Evolutionary conservation across 2,329 filamentous ascomycete genomes (phyloP).

Genomic region (Epichloe uncinata): DNA sequence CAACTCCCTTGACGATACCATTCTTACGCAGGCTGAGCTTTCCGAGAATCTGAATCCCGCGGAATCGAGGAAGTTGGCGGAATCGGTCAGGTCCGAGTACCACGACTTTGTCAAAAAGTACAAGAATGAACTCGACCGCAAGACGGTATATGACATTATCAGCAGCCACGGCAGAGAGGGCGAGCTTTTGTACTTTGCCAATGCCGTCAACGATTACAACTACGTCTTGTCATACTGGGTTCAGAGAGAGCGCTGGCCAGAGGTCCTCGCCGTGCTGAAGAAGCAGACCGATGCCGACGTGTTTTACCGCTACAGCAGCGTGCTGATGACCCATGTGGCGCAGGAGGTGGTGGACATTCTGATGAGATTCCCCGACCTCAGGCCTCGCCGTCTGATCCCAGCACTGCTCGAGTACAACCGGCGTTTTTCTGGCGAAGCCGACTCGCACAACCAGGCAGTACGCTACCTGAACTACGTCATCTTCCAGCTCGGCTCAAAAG

Average conservation of each 20-base stretch:
- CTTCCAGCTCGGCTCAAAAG: conserved; percentile 65
- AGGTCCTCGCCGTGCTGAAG: conserved; percentile 79
- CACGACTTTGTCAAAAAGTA: conserved; percentile 78
- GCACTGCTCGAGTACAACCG: conserved; percentile 90
- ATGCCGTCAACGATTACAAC: conserved; percentile 77
- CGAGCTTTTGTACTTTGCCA: conserved; percentile 84
- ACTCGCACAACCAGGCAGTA: conserved; percentile 76
- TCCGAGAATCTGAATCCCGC: conserved; percentile 57
- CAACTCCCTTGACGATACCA: conserved; percentile 86
- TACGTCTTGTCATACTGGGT: conserved; percentile 97
- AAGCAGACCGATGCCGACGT: conserved; percentile 85
- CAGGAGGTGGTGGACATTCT: conserved; percentile 86
- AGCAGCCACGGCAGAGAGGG: conserved; percentile 90
- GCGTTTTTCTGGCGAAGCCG: conserved; percentile 46
- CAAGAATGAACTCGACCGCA: conserved; percentile 76
- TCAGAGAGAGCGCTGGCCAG: conserved; percentile 81
- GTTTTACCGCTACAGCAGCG: conserved; percentile 93
- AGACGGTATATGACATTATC: conserved; percentile 90
- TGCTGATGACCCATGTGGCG: conserved; percentile 83
- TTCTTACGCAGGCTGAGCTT: conserved; percentile 76
- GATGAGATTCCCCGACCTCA: conserved; percentile 78
- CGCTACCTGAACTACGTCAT: conserved; percentile 90
- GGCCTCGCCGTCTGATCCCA: conserved; percentile 80
- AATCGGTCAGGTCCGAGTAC: conserved; percentile 61
- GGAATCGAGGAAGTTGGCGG: conserved; percentile 60